Base-by-base conservation (phyloP, 768 basidiomycete genomes). In the Suillus occidentalis region DNA sequence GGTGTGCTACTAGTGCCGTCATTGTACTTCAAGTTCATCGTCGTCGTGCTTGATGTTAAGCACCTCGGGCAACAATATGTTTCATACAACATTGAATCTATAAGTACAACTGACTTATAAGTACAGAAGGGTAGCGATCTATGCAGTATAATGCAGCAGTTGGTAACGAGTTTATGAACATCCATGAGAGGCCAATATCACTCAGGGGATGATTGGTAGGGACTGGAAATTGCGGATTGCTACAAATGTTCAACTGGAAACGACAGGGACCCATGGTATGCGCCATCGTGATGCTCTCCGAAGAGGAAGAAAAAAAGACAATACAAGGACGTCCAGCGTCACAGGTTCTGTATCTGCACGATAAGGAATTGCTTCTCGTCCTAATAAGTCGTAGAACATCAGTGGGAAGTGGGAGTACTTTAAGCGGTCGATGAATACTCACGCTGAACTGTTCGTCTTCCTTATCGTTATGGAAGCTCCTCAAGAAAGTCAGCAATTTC, bases 371-470 rank as follows among this genome's bases (percentile, higher is more conserved):
- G 93, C 74, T 98, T 98, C 85, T 98, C 95, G 76, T 98, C 88
- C 87, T 88, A 69, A 18, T 49, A 53, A 59, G 49, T 63, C 22
- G 28, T 25, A 14, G 52, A 42, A 57, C 57, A 53, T 65, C 57
- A 66, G n/a, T 14, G 7, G 40, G 39, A 57, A 64, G 36, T 42
- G 1, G 34, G 61, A 31, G 13, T 42, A n/a, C 34, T 60, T 16
- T 42, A 25, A 7, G 34, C 14, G 18, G 9, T 25, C 28, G 36
- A 40, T 14, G 40, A 37, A 14, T 49, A 76, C 85, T 70, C 69
- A 88, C 94, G 70, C 87, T 95, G 78, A 97, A 98, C 81, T 98
- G 95, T 74, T 97, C 97, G 77, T 98, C 95, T 78, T 99, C 97
- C 77, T 97, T 97, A 77, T 99, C 97, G 72, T 97, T 98, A 75